Percentiles rank a stretch among this genome's conserved stretches.
phyloP scores from a whole-genome alignment of 805 yeast species.

The Metschnikowia koreensis region DNA sequence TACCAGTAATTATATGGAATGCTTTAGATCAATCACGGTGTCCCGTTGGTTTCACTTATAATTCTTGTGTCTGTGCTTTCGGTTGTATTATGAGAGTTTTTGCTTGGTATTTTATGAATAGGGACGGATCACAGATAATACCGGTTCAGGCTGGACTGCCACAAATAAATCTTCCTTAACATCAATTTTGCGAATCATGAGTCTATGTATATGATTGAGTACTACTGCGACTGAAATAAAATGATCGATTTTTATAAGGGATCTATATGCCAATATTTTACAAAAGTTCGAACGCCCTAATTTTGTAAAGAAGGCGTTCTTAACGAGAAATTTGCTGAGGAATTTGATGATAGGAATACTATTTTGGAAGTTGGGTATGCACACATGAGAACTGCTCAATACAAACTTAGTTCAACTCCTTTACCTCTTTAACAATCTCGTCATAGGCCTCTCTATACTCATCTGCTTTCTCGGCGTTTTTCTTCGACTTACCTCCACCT shows the following conservation, averaged over 20 bases:
- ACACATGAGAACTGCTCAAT: neutral
- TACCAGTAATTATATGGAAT: slow-evolving; percentile 41
- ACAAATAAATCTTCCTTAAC: no score
- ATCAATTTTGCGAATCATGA: neutral
- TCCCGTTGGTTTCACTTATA: slow-evolving; percentile 33
- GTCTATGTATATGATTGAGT: neutral
- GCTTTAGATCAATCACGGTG: slow-evolving; percentile 33
- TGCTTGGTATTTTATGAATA: slow-evolving; percentile 24
- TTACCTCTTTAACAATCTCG: slow-evolving; percentile 90
- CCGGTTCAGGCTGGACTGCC: neutral
- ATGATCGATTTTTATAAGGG: slow-evolving; percentile 1
- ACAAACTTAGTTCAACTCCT: slow-evolving; percentile 25
- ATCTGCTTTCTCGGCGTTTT: slow-evolving; percentile 63
- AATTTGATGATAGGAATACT: neutral
- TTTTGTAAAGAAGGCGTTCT: neutral
- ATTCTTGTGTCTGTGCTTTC: slow-evolving; percentile 29
- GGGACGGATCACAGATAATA: slow-evolving; percentile 23
- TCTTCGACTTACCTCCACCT: slow-evolving; percentile 84
- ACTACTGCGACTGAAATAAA: neutral
- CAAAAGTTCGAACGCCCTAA: slow-evolving; percentile 5
- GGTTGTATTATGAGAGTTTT: slow-evolving; percentile 30
- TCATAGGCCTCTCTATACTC: slow-evolving; percentile 92
- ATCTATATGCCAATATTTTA: slow-evolving; percentile 15
- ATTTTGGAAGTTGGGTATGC: neutral
- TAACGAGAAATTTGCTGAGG: neutral